phyloP scores from a whole-genome alignment of 768 basidiomycete species.

The Crepidotus variabilis region DNA sequence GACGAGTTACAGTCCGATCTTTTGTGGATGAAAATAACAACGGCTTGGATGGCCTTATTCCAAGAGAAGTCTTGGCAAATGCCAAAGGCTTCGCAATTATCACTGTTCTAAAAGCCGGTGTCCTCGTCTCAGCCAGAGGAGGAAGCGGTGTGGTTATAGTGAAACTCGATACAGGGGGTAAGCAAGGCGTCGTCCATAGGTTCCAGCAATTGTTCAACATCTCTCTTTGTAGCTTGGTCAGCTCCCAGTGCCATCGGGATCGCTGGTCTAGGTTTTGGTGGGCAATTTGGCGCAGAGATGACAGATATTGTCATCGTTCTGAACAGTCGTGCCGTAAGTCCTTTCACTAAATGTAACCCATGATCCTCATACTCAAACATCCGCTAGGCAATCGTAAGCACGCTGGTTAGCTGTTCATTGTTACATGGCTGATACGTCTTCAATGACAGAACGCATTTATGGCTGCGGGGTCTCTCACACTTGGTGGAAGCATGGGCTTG shows the following conservation, averaged over 20 bases:
- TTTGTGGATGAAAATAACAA: constrained; percentile 81
- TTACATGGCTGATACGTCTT: not conserved
- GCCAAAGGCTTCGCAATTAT: constrained; percentile 86
- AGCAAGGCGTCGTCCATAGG: constrained; percentile 25
- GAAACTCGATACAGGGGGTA: constrained; percentile 76
- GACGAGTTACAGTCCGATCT: constrained; percentile 58
- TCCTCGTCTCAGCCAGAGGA: constrained; percentile 72
- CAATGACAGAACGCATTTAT: constrained; percentile 69
- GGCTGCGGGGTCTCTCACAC: constrained; percentile 86
- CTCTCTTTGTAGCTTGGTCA: constrained; percentile 66
- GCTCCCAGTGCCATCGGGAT: constrained; percentile 94
- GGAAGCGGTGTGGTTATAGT: constrained; percentile 91
- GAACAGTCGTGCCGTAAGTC: constrained; percentile 71
- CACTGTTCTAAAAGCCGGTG: constrained; percentile 78
- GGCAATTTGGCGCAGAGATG: constrained; percentile 82
- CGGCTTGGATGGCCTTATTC: constrained; percentile 74
- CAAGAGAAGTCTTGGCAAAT: constrained; percentile 44
- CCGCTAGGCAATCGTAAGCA: constrained; percentile 61
- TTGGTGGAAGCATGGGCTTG: constrained; percentile 88
- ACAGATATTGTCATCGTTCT: constrained; percentile 90
- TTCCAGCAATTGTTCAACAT: constrained; percentile 1
- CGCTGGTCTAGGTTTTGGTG: constrained; percentile 86
- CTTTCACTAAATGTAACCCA: not conserved
- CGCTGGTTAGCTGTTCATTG: not conserved
- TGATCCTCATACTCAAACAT: not conserved